Evolutionary conservation across 1,139 yeast species (phyloP), one percentile per base, ranked within the genome.

Genomic region (Suhomyces bokatorum): DNA sequence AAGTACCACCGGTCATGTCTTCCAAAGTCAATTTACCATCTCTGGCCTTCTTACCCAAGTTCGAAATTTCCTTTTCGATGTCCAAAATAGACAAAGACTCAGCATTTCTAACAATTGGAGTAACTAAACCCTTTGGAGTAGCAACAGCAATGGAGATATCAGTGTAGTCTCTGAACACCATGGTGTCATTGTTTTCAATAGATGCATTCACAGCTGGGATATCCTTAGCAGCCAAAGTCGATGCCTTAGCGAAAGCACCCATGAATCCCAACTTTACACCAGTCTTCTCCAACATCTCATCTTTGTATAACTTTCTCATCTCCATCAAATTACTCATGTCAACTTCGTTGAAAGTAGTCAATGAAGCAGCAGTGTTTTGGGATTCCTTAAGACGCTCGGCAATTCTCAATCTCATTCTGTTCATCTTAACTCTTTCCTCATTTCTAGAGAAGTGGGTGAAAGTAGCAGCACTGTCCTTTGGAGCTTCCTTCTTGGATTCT

Each of bases 1-100:
- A 91, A 51, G 98, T 91, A 70, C 99, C 99, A 69, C 99, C 99
- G 51, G 97, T 83, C 99, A 95, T 93, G 70, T 93, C 99, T 77
- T 93, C 99, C 57, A 93, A 76, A 47, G 98, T 87, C 64, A 93
- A 81, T 76, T 93, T 91, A 64, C 95, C 95, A 66, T 93, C 98
- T 71, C 99, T 88, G 54, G 99, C 99, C 75, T 90, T 93, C 67
- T 77, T 77, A 71, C 98, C 95, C 63, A 93, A 79, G 57, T 74
- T 72, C 47, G 83, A 65, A 57, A 93, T 91, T 70, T 89, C 97
- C 62, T 85, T 70, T 75, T 93, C 99, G 58, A 93, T 85, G 53
- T 88, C 98, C 60, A 93, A 75, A 47, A 93, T 87, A 45, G 91
- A 81, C 57, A 88, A 76, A 26, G 96, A 84, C 75, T 93, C 99